phyloP scores from a whole-genome alignment of 345 rosid genomes.

The Eucalyptus sp. region DNA sequence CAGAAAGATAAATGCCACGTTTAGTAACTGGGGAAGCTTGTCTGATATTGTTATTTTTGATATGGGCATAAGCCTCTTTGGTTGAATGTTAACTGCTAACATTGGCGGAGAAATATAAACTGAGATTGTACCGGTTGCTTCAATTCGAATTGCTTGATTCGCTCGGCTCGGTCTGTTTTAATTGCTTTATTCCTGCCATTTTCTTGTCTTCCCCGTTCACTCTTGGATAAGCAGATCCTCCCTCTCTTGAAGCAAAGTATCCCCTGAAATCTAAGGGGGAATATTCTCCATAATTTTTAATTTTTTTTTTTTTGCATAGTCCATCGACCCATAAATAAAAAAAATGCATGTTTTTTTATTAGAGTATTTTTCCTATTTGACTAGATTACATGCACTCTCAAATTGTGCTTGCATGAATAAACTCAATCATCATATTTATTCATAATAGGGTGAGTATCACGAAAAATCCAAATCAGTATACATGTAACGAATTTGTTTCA shows the following conservation, averaged over 20 bases:
- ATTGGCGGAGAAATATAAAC: not conserved
- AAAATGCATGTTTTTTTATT: not conserved
- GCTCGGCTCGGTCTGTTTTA: not conserved
- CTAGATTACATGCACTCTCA: not conserved
- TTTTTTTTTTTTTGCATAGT: not conserved
- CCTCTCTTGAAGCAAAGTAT: not conserved
- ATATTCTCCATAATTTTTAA: not conserved
- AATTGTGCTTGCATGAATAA: not conserved
- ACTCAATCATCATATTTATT: not conserved
- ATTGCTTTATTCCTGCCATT: not conserved
- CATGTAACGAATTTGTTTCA: accelerated
- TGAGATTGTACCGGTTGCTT: not conserved
- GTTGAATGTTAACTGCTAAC: not conserved
- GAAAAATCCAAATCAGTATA: accelerated
- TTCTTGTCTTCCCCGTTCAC: not conserved
- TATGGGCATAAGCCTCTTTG: not conserved
- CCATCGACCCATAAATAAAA: not conserved
- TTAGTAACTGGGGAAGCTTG: not conserved
- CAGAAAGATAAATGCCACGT: not conserved
- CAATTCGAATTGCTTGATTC: not conserved
- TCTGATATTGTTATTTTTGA: not conserved
- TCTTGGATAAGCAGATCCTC: not conserved
- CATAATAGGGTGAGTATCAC: accelerated
- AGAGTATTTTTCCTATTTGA: not conserved
- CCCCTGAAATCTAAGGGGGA: not conserved